Percentiles rank a stretch among this genome's conserved stretches.
phyloP scores from a whole-genome alignment of 176 grass and related monocot genomes.

The Echinochloa phyllopogon region DNA sequence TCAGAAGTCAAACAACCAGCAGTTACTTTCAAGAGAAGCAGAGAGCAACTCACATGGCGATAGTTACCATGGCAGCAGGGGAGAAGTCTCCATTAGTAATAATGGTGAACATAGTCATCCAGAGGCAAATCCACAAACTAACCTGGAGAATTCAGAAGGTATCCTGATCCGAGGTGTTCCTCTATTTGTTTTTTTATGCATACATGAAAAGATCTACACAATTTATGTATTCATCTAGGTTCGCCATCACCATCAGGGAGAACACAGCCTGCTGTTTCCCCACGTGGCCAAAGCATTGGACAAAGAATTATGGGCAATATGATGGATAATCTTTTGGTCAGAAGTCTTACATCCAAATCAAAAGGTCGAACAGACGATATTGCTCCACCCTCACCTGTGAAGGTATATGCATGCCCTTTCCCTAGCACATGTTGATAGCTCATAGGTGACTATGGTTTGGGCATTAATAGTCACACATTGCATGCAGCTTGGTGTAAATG shows the following conservation, averaged over 20 bases:
- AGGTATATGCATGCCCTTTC: constrained; percentile 59
- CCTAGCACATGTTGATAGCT: constrained; percentile 27
- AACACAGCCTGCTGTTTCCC: constrained; percentile 59
- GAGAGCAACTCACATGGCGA: constrained; percentile 40
- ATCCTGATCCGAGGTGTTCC: constrained; percentile 31
- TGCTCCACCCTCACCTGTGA: constrained; percentile 60
- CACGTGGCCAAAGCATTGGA: constrained; percentile 79
- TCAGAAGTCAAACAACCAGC: constrained; percentile 71
- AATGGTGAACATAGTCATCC: constrained; percentile 55
- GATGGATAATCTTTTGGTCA: constrained; percentile 88
- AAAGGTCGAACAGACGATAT: constrained; percentile 60
- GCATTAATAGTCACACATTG: not conserved
- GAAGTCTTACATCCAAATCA: constrained; percentile 93
- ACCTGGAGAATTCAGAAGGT: constrained; percentile 80
- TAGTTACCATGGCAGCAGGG: constrained; percentile 54
- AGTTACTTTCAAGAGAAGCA: constrained; percentile 56
- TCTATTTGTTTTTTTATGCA: constrained; percentile 22
- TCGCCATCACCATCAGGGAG: constrained; percentile 80
- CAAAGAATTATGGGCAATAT: constrained; percentile 96
- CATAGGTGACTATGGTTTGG: constrained; percentile 30
- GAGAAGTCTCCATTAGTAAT: constrained; percentile 49
- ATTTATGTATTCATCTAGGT: constrained; percentile 52
- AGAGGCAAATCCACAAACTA: constrained; percentile 63
- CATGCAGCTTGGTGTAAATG: constrained; percentile 1
- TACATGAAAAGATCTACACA: constrained; percentile 21